phyloP scores from a whole-genome alignment of 192 early-diverging fungal species.

The Entophlyctis helioformis region DNA sequence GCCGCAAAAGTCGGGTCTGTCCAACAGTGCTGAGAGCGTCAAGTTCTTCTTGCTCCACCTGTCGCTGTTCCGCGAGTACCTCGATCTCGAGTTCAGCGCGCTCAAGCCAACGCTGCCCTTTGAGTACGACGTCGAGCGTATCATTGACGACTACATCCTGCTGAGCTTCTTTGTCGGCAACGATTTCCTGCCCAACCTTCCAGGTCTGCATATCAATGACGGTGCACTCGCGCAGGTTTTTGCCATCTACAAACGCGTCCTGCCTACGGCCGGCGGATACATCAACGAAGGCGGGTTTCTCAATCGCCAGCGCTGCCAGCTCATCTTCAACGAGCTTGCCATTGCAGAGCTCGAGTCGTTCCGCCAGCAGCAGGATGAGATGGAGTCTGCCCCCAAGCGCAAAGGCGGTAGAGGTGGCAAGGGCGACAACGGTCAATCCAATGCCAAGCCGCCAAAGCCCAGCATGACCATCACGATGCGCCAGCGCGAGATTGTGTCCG shows the following conservation, averaged over 20 bases:
- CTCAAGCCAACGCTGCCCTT: constrained; percentile 50
- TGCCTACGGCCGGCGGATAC: constrained; percentile 67
- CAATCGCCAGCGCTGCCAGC: constrained; percentile 61
- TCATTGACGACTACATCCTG: constrained; percentile 97
- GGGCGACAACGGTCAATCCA: too few species aligned
- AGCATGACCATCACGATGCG: too few species aligned
- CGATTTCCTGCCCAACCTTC: constrained; percentile 92
- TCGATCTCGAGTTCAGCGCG: constrained; percentile 65
- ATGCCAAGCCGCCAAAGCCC: too few species aligned
- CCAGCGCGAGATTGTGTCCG: too few species aligned
- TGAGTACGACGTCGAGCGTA: constrained; percentile 74
- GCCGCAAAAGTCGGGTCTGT: constrained; percentile 50
- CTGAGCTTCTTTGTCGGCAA: constrained; percentile 98
- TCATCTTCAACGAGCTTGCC: constrained; percentile 73
- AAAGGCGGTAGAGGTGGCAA: too few species aligned
- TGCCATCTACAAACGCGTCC: constrained; percentile 75
- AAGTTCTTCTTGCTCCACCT: constrained; percentile 55
- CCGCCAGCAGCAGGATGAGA: too few species aligned
- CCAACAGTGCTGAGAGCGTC: constrained; percentile 45
- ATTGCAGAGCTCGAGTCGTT: too few species aligned
- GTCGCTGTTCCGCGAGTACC: constrained; percentile 80
- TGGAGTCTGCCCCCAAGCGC: too few species aligned
- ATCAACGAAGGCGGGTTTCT: constrained; percentile 73
- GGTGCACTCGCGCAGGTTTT: constrained; percentile 84
- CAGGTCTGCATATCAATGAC: constrained; percentile 88